phyloP scores from a whole-genome alignment of 1,284 basidiomycete species.

The Ceratobasidium sp. region DNA sequence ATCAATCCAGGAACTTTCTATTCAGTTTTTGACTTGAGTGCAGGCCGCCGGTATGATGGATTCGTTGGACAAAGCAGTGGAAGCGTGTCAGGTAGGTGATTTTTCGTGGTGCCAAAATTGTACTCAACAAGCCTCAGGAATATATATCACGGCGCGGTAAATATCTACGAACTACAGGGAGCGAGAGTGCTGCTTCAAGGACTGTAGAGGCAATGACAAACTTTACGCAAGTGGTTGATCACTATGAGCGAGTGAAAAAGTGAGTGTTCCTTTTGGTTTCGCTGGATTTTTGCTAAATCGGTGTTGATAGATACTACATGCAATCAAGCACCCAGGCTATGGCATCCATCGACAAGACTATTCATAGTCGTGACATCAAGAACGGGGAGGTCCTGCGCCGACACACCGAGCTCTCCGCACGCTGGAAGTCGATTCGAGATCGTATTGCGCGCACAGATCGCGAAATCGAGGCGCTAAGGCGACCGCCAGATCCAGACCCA shows the following conservation, averaged over 20 bases:
- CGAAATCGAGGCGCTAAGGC: slow-evolving; percentile 81
- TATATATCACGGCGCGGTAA: slow-evolving; percentile 66
- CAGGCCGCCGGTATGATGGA: slow-evolving; percentile 93
- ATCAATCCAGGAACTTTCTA: not conserved
- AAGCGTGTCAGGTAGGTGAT: slow-evolving; percentile 71
- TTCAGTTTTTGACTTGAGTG: not conserved
- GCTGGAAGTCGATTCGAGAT: slow-evolving; percentile 81
- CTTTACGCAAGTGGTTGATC: slow-evolving; percentile 23
- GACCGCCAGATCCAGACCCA: slow-evolving; percentile 60
- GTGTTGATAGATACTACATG: slow-evolving; percentile 74
- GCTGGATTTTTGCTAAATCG: not conserved
- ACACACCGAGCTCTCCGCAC: slow-evolving; percentile 82
- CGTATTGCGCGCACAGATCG: slow-evolving; percentile 76
- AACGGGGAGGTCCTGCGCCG: slow-evolving; percentile 92
- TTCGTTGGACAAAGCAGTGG: slow-evolving; percentile 88
- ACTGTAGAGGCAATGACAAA: not conserved
- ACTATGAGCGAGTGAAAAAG: slow-evolving; percentile 35
- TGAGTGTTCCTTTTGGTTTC: not conserved
- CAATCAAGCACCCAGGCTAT: slow-evolving; percentile 92
- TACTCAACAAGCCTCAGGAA: slow-evolving; percentile 57
- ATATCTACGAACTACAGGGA: slow-evolving; percentile 16
- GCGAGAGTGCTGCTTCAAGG: not conserved
- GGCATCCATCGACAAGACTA: slow-evolving; percentile 91
- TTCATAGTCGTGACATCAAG: slow-evolving; percentile 87
- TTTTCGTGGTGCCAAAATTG: not conserved